phyloP scores from a whole-genome alignment of 441 rosid species.

The Populus hybrid region DNA sequence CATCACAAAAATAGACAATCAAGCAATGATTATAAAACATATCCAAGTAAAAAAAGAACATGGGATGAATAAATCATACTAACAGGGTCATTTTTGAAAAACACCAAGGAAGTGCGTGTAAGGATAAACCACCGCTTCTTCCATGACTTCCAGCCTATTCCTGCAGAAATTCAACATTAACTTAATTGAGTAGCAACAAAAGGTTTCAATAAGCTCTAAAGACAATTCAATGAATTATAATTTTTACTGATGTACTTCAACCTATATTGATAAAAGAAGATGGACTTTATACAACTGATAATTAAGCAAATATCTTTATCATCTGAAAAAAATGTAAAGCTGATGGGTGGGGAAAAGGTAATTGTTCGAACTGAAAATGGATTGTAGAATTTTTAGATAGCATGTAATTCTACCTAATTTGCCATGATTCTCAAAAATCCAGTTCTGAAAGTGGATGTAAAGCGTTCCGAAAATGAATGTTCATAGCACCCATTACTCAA shows the following conservation, averaged over 20 bases:
- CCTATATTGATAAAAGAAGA: not conserved
- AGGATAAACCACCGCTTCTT: slow-evolving; percentile 99
- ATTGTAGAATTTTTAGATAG: not conserved
- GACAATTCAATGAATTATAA: not conserved
- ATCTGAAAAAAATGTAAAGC: not conserved
- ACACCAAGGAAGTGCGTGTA: slow-evolving; percentile 92
- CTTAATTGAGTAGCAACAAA: slow-evolving; percentile 1
- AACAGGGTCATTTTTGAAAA: slow-evolving; percentile 96
- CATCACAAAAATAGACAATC: not conserved
- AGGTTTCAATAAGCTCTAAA: not conserved
- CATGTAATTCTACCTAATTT: not conserved
- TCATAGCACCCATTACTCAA: not conserved
- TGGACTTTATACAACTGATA: not conserved
- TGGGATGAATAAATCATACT: slow-evolving; percentile 34
- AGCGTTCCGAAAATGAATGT: not conserved
- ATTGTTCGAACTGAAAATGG: not conserved
- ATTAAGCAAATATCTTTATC: not conserved
- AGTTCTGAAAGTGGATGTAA: not conserved
- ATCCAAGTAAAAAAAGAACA: not conserved
- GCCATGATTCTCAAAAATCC: not conserved
- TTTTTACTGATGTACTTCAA: not conserved
- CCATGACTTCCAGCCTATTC: slow-evolving; percentile 99
- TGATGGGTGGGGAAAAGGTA: not conserved
- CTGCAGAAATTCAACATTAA: slow-evolving; percentile 41
- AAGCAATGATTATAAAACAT: not conserved